These are phyloP conservation scores for Pichia sp. DNA, from an alignment of 1,139 yeast species.

Conservation along the genomic window DNA sequence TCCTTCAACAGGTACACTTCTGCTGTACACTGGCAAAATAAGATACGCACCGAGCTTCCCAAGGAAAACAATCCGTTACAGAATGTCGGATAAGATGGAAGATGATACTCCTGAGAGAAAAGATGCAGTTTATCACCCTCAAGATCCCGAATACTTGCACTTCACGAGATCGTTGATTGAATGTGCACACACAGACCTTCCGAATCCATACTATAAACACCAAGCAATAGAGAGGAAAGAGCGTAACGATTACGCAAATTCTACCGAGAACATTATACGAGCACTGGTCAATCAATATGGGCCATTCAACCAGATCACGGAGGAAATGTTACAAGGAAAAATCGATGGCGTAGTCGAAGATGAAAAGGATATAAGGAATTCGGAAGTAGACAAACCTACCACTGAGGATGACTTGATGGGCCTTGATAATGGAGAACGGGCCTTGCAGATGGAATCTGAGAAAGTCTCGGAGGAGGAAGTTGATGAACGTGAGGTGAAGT, in stretches of 20 bases:
- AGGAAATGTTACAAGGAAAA: conserved; percentile 8
- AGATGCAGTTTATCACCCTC: too few relatives aligned
- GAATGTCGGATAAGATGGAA: too few relatives aligned
- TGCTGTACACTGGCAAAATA: too few relatives aligned
- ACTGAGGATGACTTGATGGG: conserved; percentile 3
- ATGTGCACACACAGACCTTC: conserved; percentile 12
- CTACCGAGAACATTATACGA: conserved; percentile 13
- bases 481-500: neutral
- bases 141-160: conserved; percentile 4
- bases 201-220: conserved; percentile 12
- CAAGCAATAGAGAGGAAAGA: conserved; percentile 3
- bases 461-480: neutral
- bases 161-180: conserved; percentile 15
- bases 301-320: conserved; percentile 13
- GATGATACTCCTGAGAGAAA: too few relatives aligned
- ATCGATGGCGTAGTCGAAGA: conserved; percentile 2
- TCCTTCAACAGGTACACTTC: too few relatives aligned
- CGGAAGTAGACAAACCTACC: neutral
- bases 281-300: conserved; percentile 17
- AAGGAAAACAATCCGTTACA: too few relatives aligned
- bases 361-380: too few relatives aligned
- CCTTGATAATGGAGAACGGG: conserved; percentile 1
- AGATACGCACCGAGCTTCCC: too few relatives aligned
- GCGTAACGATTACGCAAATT: conserved; percentile 10
- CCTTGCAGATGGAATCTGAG: neutral